These are phyloP conservation scores for Schoenoplectus tabernaemontani DNA, from an alignment of 202 grass and related monocot species.

Conservation along the genomic window DNA sequence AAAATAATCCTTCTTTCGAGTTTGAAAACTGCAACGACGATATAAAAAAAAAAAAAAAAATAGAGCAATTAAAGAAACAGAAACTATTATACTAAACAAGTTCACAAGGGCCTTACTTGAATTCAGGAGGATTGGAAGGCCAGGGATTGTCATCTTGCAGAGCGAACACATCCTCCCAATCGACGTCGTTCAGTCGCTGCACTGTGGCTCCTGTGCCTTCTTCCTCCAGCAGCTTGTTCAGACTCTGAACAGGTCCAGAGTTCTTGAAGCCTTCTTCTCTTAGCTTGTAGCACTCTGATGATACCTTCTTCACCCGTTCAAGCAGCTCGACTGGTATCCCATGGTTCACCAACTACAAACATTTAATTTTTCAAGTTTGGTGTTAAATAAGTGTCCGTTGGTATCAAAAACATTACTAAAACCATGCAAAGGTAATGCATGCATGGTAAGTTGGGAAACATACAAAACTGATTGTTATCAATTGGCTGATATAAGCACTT, in stretches of 20 bases:
- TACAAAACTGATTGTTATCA: not conserved
- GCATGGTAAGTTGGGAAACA: not conserved
- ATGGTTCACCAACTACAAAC: constrained; percentile 56
- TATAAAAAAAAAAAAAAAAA: too few species aligned
- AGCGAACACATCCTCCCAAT: constrained; percentile 76
- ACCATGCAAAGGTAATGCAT: not conserved
- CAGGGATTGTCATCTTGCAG: constrained; percentile 58
- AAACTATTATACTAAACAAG: not conserved
- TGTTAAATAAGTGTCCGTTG: not conserved
- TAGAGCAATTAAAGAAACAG: not conserved
- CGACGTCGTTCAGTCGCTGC: constrained; percentile 37
- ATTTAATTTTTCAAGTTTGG: not conserved
- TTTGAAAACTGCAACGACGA: too few species aligned
- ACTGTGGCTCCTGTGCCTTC: constrained; percentile 20
- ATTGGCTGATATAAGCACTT: not conserved
- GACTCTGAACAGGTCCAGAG: constrained; percentile 32
- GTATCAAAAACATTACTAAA: not conserved
- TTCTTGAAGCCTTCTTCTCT: constrained; percentile 51
- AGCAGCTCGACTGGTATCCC: constrained; percentile 72
- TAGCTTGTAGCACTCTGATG: constrained; percentile 54
- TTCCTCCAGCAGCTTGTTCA: constrained; percentile 24
- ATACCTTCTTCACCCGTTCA: constrained; percentile 77
- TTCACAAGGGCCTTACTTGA: constrained; percentile 40
- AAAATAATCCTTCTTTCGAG: too few species aligned
- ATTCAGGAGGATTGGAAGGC: constrained; percentile 64